phyloP scores from a whole-genome alignment of 192 early-diverging fungal genomes.

The Nowakowskiella sp. region DNA sequence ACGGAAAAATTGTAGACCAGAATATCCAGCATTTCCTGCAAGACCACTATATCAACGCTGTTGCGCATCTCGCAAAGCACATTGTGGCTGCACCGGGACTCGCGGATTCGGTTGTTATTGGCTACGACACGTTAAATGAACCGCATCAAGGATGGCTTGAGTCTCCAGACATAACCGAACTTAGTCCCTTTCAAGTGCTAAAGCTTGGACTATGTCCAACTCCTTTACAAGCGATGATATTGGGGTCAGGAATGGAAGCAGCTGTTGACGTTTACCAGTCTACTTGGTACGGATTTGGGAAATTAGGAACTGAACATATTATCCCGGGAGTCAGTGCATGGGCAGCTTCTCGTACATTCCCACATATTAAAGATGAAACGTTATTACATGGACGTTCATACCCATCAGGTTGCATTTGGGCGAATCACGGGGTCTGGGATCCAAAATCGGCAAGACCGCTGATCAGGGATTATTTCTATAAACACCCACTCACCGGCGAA shows the following conservation, averaged over 20 bases:
- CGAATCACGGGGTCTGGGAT: constrained; percentile 66
- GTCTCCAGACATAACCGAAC: constrained; percentile 21
- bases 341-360: not conserved
- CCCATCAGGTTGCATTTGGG: constrained; percentile 52
- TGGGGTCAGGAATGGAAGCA: constrained; percentile 51
- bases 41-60: constrained; percentile 51
- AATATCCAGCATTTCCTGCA: constrained; percentile 61
- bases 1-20: not conserved
- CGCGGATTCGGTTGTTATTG: constrained; percentile 57
- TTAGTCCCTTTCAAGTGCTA: constrained; percentile 44
- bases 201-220: constrained; percentile 61
- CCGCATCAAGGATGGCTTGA: constrained; percentile 57
- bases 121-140: constrained; percentile 72
- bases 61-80: constrained; percentile 52
- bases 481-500: constrained; percentile 50
- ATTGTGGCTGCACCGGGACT: constrained; percentile 20
- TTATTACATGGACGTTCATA: constrained; percentile 35
- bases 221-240: constrained; percentile 55
- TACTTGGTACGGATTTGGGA: constrained; percentile 41
- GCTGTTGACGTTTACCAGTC: not conserved
- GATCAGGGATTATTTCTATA: constrained; percentile 57
- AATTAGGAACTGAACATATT: constrained; percentile 60
- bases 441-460: constrained; percentile 13
- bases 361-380: not conserved
- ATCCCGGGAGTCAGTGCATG: constrained; percentile 36